Conservation (phyloP, 305 asterid species). For the Fraxinus sp. region DNA sequence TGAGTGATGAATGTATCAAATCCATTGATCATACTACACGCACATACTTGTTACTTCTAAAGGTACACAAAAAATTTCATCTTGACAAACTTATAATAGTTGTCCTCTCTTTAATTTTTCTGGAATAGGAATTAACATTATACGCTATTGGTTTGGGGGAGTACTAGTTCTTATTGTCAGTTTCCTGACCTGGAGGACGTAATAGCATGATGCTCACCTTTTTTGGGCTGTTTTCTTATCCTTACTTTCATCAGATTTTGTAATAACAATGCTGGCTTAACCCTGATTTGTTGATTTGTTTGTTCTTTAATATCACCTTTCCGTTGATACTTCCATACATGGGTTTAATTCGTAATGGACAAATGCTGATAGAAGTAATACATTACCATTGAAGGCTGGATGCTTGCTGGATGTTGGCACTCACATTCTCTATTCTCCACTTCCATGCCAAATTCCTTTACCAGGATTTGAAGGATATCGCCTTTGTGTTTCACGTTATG, state of each 20-base stretch:
- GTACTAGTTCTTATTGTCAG: conserved; percentile 6
- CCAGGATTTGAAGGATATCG: conserved; percentile 65
- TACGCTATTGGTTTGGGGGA: conserved; percentile 13
- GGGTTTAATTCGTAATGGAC: conserved; percentile 8
- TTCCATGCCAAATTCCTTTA: conserved; percentile 81
- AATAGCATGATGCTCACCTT: conserved; percentile 1
- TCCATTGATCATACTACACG: neutral
- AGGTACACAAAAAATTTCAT: neutral
- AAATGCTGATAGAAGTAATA: conserved; percentile 32
- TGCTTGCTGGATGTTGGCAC: conserved; percentile 74
- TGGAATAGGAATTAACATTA: neutral
- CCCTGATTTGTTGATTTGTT: conserved; percentile 13
- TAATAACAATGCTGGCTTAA: neutral
- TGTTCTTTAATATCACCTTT: conserved; percentile 8
- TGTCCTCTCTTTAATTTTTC: neutral
- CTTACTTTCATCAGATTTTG: conserved; percentile 10
- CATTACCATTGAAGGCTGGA: conserved; percentile 65
- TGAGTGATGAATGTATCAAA: conserved; percentile 11
- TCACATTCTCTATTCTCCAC: conserved; percentile 90
- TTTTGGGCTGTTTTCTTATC: neutral
- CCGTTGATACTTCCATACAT: neutral
- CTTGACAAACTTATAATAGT: neutral
- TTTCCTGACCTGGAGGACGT: conserved; percentile 2
- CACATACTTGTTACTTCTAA: neutral
- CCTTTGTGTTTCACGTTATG: conserved; percentile 79